Evolutionary conservation across 2,329 filamentous ascomycete genomes (phyloP), one percentile per base, ranked within the genome.

Genomic region (Botrytis fragariae): DNA sequence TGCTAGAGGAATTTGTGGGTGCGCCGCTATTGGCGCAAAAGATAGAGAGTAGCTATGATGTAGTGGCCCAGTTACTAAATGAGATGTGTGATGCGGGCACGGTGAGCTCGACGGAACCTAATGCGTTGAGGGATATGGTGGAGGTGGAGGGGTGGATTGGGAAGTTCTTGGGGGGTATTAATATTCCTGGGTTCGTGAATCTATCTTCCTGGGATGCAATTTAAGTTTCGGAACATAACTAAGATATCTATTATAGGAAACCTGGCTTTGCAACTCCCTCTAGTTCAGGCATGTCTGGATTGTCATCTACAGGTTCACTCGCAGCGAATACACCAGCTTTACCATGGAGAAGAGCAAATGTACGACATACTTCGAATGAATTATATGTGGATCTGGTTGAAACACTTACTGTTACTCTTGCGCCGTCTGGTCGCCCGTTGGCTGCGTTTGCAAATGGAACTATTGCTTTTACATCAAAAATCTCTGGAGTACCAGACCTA

Each of bases 41-140:
- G 85, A 92, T 99, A 76, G 94, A 98, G 83, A 88, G 86, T 77
- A 94, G 90, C 82, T 98, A 98, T 83, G 93, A 98, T 88, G 91
- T 98, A 42, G 92, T 97, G 48, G 95, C 95, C 29, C 96, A 99
- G 84, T 85, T 99, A 39, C 86, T 98, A 74, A 93, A 91, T 75
- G 96, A 99, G 84, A 97, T 99, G 92, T 98, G 96, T 81, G 96
- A 99, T 85, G 93, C 91, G 59, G 96, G 96, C 25, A 88, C 91
- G n/a, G 88, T 98, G 51, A 92, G 89, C 79, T 97, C 94, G 73
- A 98, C 95, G 1, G 96, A 99, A 82, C 92, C 93, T 16, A 98
- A 99, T 85, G 93, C 95, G 32, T 84, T 99, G 79, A 89, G 94
- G 79, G 96, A 99, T 81, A 87, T 95, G 22, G 94, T 99, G 22